Evolutionary conservation across 164 flowering plant genomes (phyloP).

Genomic region (Dillenia suffruticosa): DNA sequence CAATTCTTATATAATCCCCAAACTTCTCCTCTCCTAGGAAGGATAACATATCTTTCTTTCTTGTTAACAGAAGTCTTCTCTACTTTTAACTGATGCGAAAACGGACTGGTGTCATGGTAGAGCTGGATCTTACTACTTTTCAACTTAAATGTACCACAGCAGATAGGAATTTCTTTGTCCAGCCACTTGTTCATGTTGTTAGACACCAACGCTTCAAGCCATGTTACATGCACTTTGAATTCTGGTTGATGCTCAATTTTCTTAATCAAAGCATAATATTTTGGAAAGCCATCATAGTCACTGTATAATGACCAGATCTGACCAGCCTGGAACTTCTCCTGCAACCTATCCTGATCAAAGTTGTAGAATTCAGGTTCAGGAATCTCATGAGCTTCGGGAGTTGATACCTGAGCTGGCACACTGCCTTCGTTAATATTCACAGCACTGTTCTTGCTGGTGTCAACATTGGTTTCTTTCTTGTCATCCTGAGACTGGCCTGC

Average conservation of each 20-base stretch:
- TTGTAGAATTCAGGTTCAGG: constrained; percentile 50
- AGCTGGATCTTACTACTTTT: background rate
- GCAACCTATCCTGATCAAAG: constrained; percentile 37
- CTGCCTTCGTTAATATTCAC: background rate
- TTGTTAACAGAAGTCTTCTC: constrained; percentile 6
- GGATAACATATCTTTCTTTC: constrained; percentile 28
- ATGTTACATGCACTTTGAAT: constrained; percentile 24
- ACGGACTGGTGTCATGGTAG: constrained; percentile 15
- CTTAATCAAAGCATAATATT: constrained; percentile 44
- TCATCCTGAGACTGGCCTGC: constrained; percentile 6
- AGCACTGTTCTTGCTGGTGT: background rate
- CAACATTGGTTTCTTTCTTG: constrained; percentile 1
- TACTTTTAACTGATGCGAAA: constrained; percentile 45
- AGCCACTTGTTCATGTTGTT: constrained; percentile 31
- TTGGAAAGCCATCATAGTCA: constrained; percentile 58
- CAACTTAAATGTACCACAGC: constrained; percentile 49
- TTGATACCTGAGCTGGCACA: constrained; percentile 4
- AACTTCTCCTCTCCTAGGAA: constrained; percentile 56
- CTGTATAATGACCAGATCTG: constrained; percentile 76
- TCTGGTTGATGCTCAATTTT: constrained; percentile 25
- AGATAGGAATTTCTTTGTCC: constrained; percentile 36
- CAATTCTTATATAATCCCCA: constrained; percentile 68
- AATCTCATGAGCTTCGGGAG: constrained; percentile 13
- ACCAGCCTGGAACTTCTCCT: constrained; percentile 39
- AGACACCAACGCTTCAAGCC: constrained; percentile 32